Evolutionary conservation across 129 eudicot species (phyloP).

Genomic region (sunflower (Helianthus annuus)): DNA sequence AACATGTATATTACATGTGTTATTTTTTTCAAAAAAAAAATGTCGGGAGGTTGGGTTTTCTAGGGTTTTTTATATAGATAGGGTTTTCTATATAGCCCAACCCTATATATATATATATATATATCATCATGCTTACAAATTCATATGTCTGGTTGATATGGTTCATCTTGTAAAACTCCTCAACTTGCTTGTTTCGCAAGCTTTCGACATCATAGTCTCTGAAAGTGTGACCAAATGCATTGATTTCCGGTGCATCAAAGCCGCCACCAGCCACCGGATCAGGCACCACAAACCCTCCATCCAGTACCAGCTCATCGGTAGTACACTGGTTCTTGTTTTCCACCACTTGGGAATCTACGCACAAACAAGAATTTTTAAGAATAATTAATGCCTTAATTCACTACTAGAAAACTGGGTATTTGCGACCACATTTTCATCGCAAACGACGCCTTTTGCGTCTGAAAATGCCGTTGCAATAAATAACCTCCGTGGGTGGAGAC

Average conservation of each 20-base stretch:
- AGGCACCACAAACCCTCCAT: slow-evolving; percentile 66
- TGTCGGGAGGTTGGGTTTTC: too few relatives aligned
- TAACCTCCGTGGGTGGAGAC: too few relatives aligned
- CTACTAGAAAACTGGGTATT: too few relatives aligned
- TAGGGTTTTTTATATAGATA: too few relatives aligned
- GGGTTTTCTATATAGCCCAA: too few relatives aligned
- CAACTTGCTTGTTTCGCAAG: slow-evolving; percentile 65
- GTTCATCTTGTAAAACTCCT: slow-evolving; percentile 67
- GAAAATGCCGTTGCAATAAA: background rate
- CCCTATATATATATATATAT: background rate
- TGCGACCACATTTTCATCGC: too few relatives aligned
- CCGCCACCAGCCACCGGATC: slow-evolving; percentile 34
- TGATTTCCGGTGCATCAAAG: slow-evolving; percentile 74
- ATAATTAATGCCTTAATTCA: background rate
- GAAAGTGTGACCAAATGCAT: slow-evolving; percentile 76
- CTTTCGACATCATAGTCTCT: slow-evolving; percentile 75
- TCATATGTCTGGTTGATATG: slow-evolving; percentile 85
- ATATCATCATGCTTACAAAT: slow-evolving; percentile 51
- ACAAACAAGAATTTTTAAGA: background rate
- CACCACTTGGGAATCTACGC: slow-evolving; percentile 40
- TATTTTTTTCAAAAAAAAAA: too few relatives aligned
- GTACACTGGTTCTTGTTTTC: slow-evolving; percentile 37
- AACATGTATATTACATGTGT: too few relatives aligned
- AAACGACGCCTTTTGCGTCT: background rate
- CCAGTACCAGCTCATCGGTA: slow-evolving; percentile 53